These are phyloP conservation scores for Arachis hypogaea DNA, from an alignment of 306 rosid genomes.

Conservation along the genomic window DNA sequence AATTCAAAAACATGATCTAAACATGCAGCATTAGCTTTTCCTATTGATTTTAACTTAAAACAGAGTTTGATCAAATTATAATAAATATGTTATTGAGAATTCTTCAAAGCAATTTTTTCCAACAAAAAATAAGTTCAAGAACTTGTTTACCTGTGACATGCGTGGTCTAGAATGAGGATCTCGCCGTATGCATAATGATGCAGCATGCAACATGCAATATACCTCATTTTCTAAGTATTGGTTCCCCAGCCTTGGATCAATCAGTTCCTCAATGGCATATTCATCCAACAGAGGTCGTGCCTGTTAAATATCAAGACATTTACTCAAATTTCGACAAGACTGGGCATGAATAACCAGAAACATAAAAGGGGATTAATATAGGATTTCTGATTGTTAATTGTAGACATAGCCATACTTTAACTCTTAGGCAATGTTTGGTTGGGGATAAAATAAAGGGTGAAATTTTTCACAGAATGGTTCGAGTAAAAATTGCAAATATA, in stretches of 20 bases:
- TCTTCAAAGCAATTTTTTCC: conserved; percentile 3
- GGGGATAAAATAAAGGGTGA: no score
- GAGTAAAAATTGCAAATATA: no score
- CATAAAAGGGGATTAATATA: neutral
- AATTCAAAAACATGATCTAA: conserved; percentile 8
- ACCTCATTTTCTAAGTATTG: conserved; percentile 74
- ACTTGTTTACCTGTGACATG: conserved; percentile 82
- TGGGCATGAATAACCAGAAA: conserved; percentile 4
- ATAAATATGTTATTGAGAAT: neutral
- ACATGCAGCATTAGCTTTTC: no score
- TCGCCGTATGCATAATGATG: conserved; percentile 88
- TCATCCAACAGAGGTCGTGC: conserved; percentile 90
- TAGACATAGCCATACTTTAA: no score
- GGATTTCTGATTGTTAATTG: neutral
- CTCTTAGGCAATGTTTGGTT: no score
- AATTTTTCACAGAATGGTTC: no score
- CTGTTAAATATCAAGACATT: conserved; percentile 50
- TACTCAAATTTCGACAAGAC: conserved; percentile 7
- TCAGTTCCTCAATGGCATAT: conserved; percentile 73
- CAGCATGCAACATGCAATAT: conserved; percentile 90
- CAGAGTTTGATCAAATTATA: neutral
- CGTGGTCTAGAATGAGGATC: conserved; percentile 93
- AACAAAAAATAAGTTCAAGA: conserved; percentile 1
- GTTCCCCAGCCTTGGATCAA: conserved; percentile 84
- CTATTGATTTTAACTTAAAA: no score